Evolutionary conservation across 495 filamentous ascomycete species (phyloP), one percentile per base, ranked within the genome.

Genomic region (Penicillium macrosclerotiorum): DNA sequence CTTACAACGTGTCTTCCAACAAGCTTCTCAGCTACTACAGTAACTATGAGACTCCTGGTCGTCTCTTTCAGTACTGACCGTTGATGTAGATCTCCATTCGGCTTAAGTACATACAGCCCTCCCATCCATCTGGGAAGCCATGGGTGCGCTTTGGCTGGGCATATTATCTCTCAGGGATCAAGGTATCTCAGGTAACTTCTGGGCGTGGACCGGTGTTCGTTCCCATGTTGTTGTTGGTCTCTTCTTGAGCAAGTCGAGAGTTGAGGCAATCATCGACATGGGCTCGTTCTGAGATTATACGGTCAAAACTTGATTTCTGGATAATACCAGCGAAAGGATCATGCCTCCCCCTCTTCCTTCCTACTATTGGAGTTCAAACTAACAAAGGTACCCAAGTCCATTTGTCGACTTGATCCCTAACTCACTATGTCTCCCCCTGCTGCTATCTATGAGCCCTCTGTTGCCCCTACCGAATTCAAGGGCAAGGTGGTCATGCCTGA

Each of bases 251-350:
- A 31, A 43, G 26, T 26, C 24, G 19, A 30, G 23, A 11, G 25
- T 17, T 30, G 45, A 46, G 25, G 26, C 13, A 27, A 8, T 41
- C 48, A 54, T 50, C 42, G 60, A 37, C 43, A 49, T 65, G 71
- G 67, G 65, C 72, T 79, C 74, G 76, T 78, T 81, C 89, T 93
- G 89, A 95, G 86, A 95, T 84, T 79, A 93, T 85, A 95, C 89
- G 88, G 89, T 83, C 72, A 73, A 65, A 91, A 95, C 89, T 92
- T 93, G 89, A 95, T 46, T 37, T 92, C 89, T 89, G 87, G 89
- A 89, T 90, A 95, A 93, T 92, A 85, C 89, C 87, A 89, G 89
- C 89, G 89, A 88, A 90, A 93, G 87, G 86, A 92, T 89, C 88
- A 90, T 90, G 86, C 85, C 80, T 74, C 72, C 75, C 66, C 67